These are phyloP conservation scores for Telfairia occidentalis DNA, from an alignment of 331 rosid genomes.

Conservation along the genomic window DNA sequence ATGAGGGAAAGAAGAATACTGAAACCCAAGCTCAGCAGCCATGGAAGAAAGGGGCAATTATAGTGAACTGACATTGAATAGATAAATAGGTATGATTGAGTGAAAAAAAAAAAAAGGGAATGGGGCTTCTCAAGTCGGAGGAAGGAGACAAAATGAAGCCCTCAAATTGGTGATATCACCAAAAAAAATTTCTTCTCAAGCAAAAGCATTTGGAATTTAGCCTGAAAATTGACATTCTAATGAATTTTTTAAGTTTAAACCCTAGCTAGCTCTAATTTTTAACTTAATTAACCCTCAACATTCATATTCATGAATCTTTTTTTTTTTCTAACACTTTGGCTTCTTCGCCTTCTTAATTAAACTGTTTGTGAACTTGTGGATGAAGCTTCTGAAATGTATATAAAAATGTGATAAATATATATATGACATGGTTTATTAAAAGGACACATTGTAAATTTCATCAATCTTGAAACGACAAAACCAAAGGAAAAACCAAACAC, in stretches of 20 bases:
- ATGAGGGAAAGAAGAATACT: neutral
- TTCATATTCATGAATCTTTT: neutral
- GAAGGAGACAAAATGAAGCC: constrained; percentile 13
- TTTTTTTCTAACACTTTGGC: neutral
- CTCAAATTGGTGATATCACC: constrained; percentile 14
- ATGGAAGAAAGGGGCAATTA: constrained; percentile 7
- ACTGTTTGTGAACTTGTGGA: neutral
- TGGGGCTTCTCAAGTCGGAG: neutral
- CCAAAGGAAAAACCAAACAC: neutral
- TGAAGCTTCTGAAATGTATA: neutral
- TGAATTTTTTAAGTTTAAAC: neutral
- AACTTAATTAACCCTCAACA: neutral
- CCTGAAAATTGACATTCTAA: constrained; percentile 1
- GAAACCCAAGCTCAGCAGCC: constrained; percentile 14
- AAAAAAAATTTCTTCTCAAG: neutral
- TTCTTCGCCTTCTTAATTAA: neutral
- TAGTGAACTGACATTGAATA: neutral
- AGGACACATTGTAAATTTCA: neutral
- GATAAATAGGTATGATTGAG: constrained; percentile 12
- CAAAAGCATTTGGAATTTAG: neutral
- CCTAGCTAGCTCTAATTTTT: neutral
- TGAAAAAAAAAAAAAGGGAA: neutral
- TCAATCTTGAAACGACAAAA: neutral
- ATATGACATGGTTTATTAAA: neutral
- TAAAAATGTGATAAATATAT: neutral